Conservation (phyloP, 768 basidiomycete genomes). For the Xerocomus spinulosus region DNA sequence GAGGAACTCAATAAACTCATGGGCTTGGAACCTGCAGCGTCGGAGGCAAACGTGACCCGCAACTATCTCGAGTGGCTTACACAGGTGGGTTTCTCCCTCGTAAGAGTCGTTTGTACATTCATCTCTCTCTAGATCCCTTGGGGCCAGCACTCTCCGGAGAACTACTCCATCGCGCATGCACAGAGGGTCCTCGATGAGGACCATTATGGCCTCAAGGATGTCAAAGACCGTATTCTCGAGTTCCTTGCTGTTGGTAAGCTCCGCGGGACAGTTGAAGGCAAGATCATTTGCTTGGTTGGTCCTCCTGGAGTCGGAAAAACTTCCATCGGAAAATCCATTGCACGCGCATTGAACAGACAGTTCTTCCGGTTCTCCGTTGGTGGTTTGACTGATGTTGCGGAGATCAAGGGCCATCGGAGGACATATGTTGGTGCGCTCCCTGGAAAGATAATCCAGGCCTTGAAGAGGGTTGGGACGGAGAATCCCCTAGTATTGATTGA, state of each 20-base stretch:
- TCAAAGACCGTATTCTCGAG: slow-evolving; percentile 92
- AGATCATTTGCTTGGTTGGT: slow-evolving; percentile 94
- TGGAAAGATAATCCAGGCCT: slow-evolving; percentile 91
- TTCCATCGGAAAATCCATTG: slow-evolving; percentile 91
- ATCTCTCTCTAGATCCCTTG: slow-evolving; percentile 70
- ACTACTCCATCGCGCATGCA: slow-evolving; percentile 83
- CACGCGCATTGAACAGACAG: slow-evolving; percentile 81
- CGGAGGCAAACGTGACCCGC: slow-evolving; percentile 89
- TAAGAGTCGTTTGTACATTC: neutral
- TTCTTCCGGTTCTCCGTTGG: slow-evolving; percentile 98
- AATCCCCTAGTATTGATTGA: slow-evolving; percentile 94
- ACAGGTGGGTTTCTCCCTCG: slow-evolving; percentile 42
- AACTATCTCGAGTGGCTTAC: slow-evolving; percentile 95
- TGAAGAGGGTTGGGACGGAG: slow-evolving; percentile 90
- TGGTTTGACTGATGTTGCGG: slow-evolving; percentile 94
- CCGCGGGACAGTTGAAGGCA: slow-evolving; percentile 91
- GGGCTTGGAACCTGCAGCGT: slow-evolving; percentile 85
- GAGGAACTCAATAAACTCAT: slow-evolving; percentile 90
- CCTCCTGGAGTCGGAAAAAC: slow-evolving; percentile 99
- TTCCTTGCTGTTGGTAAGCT: slow-evolving; percentile 95
- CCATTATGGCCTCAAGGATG: slow-evolving; percentile 88
- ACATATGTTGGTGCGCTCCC: slow-evolving; percentile 96
- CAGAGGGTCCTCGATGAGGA: slow-evolving; percentile 86
- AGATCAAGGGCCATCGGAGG: slow-evolving; percentile 96
- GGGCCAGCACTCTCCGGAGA: slow-evolving; percentile 92